Percentiles rank a stretch among this genome's conserved stretches.
Evolutionary conservation across 2,329 filamentous ascomycete species (phyloP).

Genomic region (Exophiala lecanii-corni): DNA sequence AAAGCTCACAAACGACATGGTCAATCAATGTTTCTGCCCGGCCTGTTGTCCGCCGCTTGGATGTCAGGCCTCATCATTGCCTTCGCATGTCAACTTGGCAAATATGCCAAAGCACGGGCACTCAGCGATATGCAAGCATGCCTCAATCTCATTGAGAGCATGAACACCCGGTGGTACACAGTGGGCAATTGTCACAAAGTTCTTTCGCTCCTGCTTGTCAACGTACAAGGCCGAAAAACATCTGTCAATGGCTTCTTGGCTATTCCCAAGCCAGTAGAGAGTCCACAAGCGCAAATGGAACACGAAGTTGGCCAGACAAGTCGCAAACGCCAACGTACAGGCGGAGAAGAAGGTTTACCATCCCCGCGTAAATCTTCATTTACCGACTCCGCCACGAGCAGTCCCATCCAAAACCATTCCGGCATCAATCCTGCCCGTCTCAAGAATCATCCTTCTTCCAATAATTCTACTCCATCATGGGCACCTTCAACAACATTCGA

Average conservation of each 20-base stretch:
- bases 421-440: background rate
- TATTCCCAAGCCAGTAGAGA: slow-evolving; percentile 17
- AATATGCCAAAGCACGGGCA: slow-evolving; percentile 35
- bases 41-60: slow-evolving; percentile 38
- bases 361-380: slow-evolving; percentile 18
- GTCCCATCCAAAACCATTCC: slow-evolving; percentile 16
- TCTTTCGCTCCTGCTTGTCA: slow-evolving; percentile 31
- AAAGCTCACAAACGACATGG: slow-evolving; percentile 31
- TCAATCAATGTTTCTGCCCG: slow-evolving; percentile 38
- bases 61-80: slow-evolving; percentile 40
- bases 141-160: slow-evolving; percentile 31
- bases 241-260: slow-evolving; percentile 22
- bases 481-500: slow-evolving; percentile 16
- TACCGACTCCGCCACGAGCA: slow-evolving; percentile 15
- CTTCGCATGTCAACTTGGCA: slow-evolving; percentile 38
- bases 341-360: slow-evolving; percentile 11
- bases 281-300: slow-evolving; percentile 8
- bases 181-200: slow-evolving; percentile 38
- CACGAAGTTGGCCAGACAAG: slow-evolving; percentile 26
- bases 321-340: slow-evolving; percentile 26
- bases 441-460: slow-evolving; percentile 10
- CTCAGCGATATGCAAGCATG: slow-evolving; percentile 35
- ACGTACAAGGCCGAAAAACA: slow-evolving; percentile 30
- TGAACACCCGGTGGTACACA: slow-evolving; percentile 38
- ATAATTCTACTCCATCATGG: slow-evolving; percentile 18